These are phyloP conservation scores for Starmerella cellae DNA, from an alignment of 805 yeast species.

Conservation along the genomic window DNA sequence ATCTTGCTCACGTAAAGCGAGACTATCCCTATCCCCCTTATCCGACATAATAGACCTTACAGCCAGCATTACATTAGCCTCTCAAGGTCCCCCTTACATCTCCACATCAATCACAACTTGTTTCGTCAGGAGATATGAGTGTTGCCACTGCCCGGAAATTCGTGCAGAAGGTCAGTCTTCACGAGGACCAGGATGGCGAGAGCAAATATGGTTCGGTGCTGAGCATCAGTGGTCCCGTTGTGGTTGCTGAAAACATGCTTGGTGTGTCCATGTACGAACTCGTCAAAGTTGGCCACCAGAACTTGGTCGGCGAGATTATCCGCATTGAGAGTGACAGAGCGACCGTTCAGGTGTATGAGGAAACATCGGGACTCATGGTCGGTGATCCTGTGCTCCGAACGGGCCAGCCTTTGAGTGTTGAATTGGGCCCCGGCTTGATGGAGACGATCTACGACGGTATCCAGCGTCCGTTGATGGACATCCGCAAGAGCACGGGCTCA, in stretches of 20 bases:
- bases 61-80: not conserved
- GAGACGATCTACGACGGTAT: slow-evolving; percentile 99
- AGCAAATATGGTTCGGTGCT: slow-evolving; percentile 65
- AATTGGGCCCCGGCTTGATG: slow-evolving; percentile 98
- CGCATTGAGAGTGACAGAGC: slow-evolving; percentile 95
- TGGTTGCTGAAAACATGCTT: slow-evolving; percentile 95
- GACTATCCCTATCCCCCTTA: not conserved
- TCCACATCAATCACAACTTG: not conserved
- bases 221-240: slow-evolving; percentile 97
- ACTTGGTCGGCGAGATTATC: slow-evolving; percentile 94
- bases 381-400: slow-evolving; percentile 98
- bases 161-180: slow-evolving; percentile 70
- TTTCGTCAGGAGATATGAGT: too few relatives aligned
- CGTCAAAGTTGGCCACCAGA: slow-evolving; percentile 95
- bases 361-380: slow-evolving; percentile 97
- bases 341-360: slow-evolving; percentile 97
- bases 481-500: slow-evolving; percentile 73
- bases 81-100: not conserved
- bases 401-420: slow-evolving; percentile 97
- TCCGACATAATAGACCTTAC: not conserved
- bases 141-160: slow-evolving; percentile 93
- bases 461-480: slow-evolving; percentile 94
- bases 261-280: slow-evolving; percentile 99
- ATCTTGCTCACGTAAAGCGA: slow-evolving; percentile 4
- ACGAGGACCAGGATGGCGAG: slow-evolving; percentile 48